Evolutionary conservation across 169 alveolate species (phyloP).

Genomic region (Cryptosporidium meleagridis): DNA sequence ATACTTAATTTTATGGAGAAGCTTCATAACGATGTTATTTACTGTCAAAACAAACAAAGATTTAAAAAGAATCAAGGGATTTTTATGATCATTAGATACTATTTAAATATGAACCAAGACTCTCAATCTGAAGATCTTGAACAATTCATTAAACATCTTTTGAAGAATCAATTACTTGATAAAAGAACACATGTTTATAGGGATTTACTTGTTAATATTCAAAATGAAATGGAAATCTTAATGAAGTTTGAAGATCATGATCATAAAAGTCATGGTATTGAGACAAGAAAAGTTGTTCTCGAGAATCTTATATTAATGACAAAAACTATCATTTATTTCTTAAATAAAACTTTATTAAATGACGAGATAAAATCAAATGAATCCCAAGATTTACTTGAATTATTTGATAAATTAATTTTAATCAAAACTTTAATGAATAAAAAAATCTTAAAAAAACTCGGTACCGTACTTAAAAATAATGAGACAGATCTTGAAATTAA

Average conservation of each 20-base stretch:
- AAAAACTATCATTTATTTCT: not conserved
- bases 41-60: not conserved
- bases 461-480: not conserved
- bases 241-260: constrained; percentile 7
- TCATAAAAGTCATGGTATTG: not conserved
- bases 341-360: constrained; percentile 11
- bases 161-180: not conserved
- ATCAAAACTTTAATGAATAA: constrained; percentile 19
- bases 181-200: not conserved
- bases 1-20: constrained; percentile 23
- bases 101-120: not conserved
- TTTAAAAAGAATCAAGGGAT: constrained; percentile 10
- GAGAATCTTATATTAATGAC: constrained; percentile 16
- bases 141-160: constrained; percentile 1
- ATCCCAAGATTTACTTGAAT: not conserved
- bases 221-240: constrained; percentile 7
- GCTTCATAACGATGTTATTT: constrained; percentile 22
- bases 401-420: constrained; percentile 1
- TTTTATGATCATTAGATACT: constrained; percentile 13
- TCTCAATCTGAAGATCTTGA: not conserved
- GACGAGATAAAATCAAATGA: not conserved
- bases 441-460: not conserved
- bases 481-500: not conserved
- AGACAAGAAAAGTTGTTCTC: not conserved
- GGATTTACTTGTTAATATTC: not conserved